A percentile compares a stretch with the other conserved stretches of the same genome.
phyloP scores from a whole-genome alignment of 2,329 filamentous ascomycete genomes.

The Talaromyces sp. region DNA sequence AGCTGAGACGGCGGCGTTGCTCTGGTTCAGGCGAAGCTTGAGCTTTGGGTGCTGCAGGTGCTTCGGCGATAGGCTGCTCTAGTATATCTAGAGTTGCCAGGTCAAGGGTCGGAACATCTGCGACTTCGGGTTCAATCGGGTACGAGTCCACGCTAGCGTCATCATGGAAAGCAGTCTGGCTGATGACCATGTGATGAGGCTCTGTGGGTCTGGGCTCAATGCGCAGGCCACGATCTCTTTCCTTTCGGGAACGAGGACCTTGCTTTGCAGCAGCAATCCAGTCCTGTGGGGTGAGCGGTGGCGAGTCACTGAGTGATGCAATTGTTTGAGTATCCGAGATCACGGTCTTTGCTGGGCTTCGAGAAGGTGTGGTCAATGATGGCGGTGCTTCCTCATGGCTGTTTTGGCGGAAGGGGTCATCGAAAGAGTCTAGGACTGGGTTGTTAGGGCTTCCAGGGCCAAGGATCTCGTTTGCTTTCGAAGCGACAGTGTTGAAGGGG shows the following conservation, averaged over 20 bases:
- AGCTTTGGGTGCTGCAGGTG: constrained; percentile 18
- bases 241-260: constrained; percentile 22
- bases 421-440: constrained; percentile 23
- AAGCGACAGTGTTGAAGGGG: constrained; percentile 33
- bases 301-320: constrained; percentile 24
- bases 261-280: constrained; percentile 46
- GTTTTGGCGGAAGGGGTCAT: constrained; percentile 25
- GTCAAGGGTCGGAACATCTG: constrained; percentile 35
- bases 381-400: constrained; percentile 25
- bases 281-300: constrained; percentile 44
- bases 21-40: constrained; percentile 21
- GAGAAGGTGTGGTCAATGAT: constrained; percentile 24
- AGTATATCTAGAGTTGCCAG: constrained; percentile 33
- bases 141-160: constrained; percentile 32
- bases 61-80: constrained; percentile 18
- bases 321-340: constrained; percentile 13
- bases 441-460: constrained; percentile 28
- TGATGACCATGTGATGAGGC: constrained; percentile 14
- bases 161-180: constrained; percentile 30
- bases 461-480: constrained; percentile 29
- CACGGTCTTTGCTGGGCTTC: constrained; percentile 22
- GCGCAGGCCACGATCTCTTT: constrained; percentile 4
- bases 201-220: constrained; percentile 6
- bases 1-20: constrained; percentile 37
- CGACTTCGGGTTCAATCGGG: constrained; percentile 26